Evolutionary conservation across 1,139 yeast genomes (phyloP).

Genomic region (Yarrowia galli): DNA sequence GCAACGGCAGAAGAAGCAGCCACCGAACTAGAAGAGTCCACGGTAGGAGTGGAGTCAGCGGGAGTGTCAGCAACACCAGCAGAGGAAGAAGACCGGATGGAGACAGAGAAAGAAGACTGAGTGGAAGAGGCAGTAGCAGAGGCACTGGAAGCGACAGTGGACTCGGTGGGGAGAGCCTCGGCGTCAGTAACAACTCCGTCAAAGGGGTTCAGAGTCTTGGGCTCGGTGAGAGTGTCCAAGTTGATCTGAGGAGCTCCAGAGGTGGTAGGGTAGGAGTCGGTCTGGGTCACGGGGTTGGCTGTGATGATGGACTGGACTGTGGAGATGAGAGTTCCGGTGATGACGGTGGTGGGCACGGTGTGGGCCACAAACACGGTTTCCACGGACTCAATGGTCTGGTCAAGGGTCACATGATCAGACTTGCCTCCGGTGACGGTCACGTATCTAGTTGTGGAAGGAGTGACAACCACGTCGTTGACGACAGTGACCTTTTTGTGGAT

Average conservation of each 20-base stretch:
- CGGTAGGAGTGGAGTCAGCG: constrained; percentile 23
- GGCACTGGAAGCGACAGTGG: background rate
- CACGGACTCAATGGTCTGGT: constrained; percentile 47
- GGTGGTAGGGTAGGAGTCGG: constrained; percentile 44
- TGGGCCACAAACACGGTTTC: constrained; percentile 48
- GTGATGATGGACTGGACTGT: constrained; percentile 45
- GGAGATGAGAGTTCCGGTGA: constrained; percentile 47
- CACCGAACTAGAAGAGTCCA: background rate
- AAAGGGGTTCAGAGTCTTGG: constrained; percentile 40
- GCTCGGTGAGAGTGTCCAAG: constrained; percentile 46
- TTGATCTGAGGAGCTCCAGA: constrained; percentile 44
- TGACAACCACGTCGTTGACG: constrained; percentile 42
- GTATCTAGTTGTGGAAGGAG: constrained; percentile 43
- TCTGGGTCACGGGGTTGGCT: constrained; percentile 48
- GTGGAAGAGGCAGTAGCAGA: constrained; percentile 31
- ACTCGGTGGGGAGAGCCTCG: constrained; percentile 5
- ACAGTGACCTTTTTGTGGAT: constrained; percentile 41
- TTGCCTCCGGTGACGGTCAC: constrained; percentile 44
- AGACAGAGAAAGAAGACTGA: background rate
- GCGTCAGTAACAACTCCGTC: constrained; percentile 28
- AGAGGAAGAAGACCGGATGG: background rate
- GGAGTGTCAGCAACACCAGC: constrained; percentile 27
- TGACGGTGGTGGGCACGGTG: constrained; percentile 45
- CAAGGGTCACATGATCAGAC: constrained; percentile 43
- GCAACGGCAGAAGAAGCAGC: constrained; percentile 36